Base-by-base conservation (phyloP, 2,329 filamentous ascomycete species). In the Microdochium bolleyi region DNA sequence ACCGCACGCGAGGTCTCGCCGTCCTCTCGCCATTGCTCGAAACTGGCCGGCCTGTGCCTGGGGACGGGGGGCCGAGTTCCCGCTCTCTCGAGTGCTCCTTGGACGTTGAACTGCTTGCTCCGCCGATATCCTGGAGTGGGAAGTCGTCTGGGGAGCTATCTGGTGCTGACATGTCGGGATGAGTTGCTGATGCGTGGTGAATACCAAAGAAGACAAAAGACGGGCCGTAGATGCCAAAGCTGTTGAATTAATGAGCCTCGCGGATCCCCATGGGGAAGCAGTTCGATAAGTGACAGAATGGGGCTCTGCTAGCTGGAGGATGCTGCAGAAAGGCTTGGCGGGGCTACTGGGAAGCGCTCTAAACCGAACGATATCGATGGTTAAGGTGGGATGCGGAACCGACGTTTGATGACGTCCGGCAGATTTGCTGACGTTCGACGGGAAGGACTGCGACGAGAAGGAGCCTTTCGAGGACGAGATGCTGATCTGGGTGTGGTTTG, bases 1-100 rank as follows among this genome's bases (percentile, higher is more conserved):
- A 73, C 3, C 70, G 63, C 14, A 73, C 70, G 13, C 70, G 67
- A 2, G 64, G 68, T 54, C 70, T 73, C 19, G n/a, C 16, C 21
- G 19, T 7, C 19, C 41, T 21, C 7, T 46, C 41, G 7, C 16
- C 13, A 24, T 19, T 46, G 19, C 41, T 46, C 41, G 41, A 46
- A 24, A 11, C 21, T 22, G 41, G 41, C 19, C 41, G 16, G 7
- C 22, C 41, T 22, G 41, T 22, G 16, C 14, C 9, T 19, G 16
- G 41, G 8, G 41, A 22, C 21, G 19, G 13, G 13, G 19, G 41
- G n/a, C 41, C 41, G 19, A 22, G 41, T 19, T 21, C 16, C 7
- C 19, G 41, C 9, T 16, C 21, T 22, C 3, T 8, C 13, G n/a
- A 19, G 21, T 19, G 10, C 9, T 46, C 41, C 9, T 22, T 21